Conservation (phyloP, 176 grass and related monocot species). For the Aechmea fasciata region DNA sequence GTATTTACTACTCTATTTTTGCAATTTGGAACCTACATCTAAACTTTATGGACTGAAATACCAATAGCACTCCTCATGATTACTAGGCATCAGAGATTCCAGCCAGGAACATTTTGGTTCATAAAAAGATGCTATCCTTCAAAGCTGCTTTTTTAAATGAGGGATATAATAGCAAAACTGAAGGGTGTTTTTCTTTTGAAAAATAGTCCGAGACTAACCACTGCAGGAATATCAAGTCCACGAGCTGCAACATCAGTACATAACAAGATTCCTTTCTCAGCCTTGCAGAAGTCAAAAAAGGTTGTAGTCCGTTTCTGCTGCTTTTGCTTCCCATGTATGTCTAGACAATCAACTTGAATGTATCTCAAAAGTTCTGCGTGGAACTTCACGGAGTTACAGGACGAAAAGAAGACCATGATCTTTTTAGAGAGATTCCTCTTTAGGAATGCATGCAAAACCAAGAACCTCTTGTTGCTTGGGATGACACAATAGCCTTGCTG, state of each 20-base stretch:
- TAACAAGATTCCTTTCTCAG: conserved; percentile 76
- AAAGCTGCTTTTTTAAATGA: too few species aligned
- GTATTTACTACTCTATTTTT: too few species aligned
- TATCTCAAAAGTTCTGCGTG: conserved; percentile 77
- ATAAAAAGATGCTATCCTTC: too few species aligned
- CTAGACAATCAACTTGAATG: conserved; percentile 64
- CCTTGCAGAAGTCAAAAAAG: conserved; percentile 92
- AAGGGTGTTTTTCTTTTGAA: too few species aligned
- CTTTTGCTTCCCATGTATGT: conserved; percentile 98
- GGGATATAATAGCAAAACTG: too few species aligned
- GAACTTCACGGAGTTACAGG: conserved; percentile 93
- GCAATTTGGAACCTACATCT: too few species aligned
- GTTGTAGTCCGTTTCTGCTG: conserved; percentile 90
- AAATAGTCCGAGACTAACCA: conserved; percentile 34
- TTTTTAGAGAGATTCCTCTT: conserved; percentile 81
- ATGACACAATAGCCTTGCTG: conserved; percentile 89
- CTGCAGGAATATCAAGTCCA: conserved; percentile 95
- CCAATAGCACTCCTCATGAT: neutral
- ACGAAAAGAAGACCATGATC: conserved; percentile 99
- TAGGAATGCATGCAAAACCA: conserved; percentile 92
- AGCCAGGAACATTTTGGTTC: too few species aligned
- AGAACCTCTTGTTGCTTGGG: conserved; percentile 63
- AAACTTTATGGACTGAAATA: too few species aligned
- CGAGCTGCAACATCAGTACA: conserved; percentile 95
- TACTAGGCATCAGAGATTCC: too few species aligned